These are phyloP conservation scores for Pythium biforme DNA, from an alignment of 352 stramenopile species.

Conservation along the genomic window DNA sequence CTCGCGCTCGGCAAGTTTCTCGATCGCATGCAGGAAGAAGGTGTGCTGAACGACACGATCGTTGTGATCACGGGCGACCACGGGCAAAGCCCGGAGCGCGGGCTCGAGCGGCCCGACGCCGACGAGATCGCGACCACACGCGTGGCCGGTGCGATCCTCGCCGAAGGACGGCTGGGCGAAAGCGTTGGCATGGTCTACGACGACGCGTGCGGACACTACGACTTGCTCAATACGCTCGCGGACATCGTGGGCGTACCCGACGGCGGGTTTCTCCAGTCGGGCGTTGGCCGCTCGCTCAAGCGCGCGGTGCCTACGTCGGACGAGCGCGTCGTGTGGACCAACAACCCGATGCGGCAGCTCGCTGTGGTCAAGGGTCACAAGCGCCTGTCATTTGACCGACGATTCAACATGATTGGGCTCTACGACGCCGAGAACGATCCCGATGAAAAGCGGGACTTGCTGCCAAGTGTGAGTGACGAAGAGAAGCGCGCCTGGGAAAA, in stretches of 20 bases:
- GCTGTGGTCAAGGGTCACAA: constrained; percentile 36
- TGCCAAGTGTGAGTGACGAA: constrained; percentile 19
- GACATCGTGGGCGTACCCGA: constrained; percentile 27
- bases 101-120: constrained; percentile 11
- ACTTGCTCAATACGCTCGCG: constrained; percentile 27
- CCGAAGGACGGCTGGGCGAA: constrained; percentile 21
- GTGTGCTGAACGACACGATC: constrained; percentile 53
- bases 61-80: constrained; percentile 53
- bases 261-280: constrained; percentile 25
- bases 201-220: constrained; percentile 23
- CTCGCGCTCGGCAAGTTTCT: constrained; percentile 48
- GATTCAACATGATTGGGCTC: constrained; percentile 33
- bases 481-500: constrained; percentile 18
- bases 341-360: constrained; percentile 53
- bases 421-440: constrained; percentile 42
- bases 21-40: constrained; percentile 40
- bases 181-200: constrained; percentile 15
- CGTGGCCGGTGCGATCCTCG: constrained; percentile 20
- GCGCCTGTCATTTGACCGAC: constrained; percentile 42
- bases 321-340: constrained; percentile 42
- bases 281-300: constrained; percentile 38
- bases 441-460: constrained; percentile 35
- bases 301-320: constrained; percentile 29
- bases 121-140: constrained; percentile 35
- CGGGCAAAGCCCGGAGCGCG: constrained; percentile 41